Base-by-base conservation (phyloP, 164 flowering plant genomes). In the Chimonanthus salicifolius region DNA sequence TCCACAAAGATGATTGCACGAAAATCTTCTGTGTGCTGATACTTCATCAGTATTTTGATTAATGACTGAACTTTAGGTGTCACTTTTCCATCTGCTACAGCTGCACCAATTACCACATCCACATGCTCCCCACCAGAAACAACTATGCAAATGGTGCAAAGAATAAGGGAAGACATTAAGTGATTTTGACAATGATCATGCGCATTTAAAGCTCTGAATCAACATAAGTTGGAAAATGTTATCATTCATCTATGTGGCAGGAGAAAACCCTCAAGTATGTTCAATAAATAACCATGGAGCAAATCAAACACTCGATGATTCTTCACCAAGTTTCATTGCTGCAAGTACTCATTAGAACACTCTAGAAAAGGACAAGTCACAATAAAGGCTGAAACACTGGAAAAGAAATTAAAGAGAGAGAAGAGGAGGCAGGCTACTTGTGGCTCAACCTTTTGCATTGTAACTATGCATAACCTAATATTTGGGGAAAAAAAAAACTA, bases 71-170 rank as follows among this genome's bases (percentile, higher is more conserved):
- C 98, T 78, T 94, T 96, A 49, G 99, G 99, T 6, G 99, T 96
- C 81, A 96, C 98, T 81, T 92, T 92, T 75, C 98, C 99, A 87
- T 96, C 99, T 71, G 99, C 99, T 60, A 96, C 99, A 74, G 99
- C 99, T 75, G 97, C 97, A 69, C 99, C 99, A 65, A 91, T 94
- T 78, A 90, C 78, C 78, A 74, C 94, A 86, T 96, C 98, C 76
- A 96, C 97, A 77, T 94, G 99, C 86, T 96, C 99, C 71, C 99
- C 99, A 78, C 97, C 99, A 87, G 98, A 94, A 71, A 87, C 99
- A 78, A 86, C 99, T 94, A 70, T 21, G 49, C 43, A 74, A 4
- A 21, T 20, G 50, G 62, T 44, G 64, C 21, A 33, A 67, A 9
- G 69, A 74, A 54, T 62, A 3, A 71, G 6, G 64, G 11, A 10